Conservation (phyloP, 768 basidiomycete species). For the Lactarius quietus region DNA sequence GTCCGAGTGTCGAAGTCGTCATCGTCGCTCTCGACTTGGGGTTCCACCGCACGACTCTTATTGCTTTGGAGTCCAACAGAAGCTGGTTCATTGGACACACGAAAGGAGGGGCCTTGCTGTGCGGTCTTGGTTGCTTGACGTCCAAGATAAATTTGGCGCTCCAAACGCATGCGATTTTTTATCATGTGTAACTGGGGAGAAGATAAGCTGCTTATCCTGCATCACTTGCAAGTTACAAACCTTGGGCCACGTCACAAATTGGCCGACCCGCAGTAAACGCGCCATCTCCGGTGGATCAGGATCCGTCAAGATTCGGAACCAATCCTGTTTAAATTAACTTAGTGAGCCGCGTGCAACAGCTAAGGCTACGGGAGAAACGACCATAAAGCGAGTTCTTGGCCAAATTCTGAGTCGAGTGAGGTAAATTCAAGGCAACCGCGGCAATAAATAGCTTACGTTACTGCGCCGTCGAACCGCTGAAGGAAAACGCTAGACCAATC, state of each 20-base stretch:
- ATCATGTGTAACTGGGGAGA: slow-evolving; percentile 80
- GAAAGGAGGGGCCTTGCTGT: slow-evolving; percentile 34
- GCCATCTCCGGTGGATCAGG: slow-evolving; percentile 76
- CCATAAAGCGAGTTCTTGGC: slow-evolving; percentile 78
- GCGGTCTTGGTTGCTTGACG: slow-evolving; percentile 65
- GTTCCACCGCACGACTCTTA: slow-evolving; percentile 17
- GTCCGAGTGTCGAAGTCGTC: slow-evolving; percentile 26
- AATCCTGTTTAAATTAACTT: slow-evolving; percentile 19
- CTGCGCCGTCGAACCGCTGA: slow-evolving; percentile 85
- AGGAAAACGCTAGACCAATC: slow-evolving; percentile 98
- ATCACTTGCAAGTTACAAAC: slow-evolving; percentile 38
- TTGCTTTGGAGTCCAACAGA: slow-evolving; percentile 5
- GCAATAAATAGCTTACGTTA: slow-evolving; percentile 57
- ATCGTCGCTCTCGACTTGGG: slow-evolving; percentile 23
- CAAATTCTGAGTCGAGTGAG: slow-evolving; percentile 52
- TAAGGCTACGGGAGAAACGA: slow-evolving; percentile 39
- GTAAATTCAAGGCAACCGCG: background rate
- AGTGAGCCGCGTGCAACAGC: slow-evolving; percentile 13
- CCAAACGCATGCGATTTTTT: slow-evolving; percentile 81
- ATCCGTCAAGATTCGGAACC: slow-evolving; percentile 62
- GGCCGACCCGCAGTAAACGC: slow-evolving; percentile 83
- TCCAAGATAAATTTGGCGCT: slow-evolving; percentile 78
- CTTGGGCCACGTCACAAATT: slow-evolving; percentile 96
- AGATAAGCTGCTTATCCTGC: background rate
- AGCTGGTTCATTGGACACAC: slow-evolving; percentile 24